Percentiles rank a stretch among this genome's conserved stretches.
Conservation (phyloP, 495 filamentous ascomycete species). For the Mycothermus thermophilus region DNA sequence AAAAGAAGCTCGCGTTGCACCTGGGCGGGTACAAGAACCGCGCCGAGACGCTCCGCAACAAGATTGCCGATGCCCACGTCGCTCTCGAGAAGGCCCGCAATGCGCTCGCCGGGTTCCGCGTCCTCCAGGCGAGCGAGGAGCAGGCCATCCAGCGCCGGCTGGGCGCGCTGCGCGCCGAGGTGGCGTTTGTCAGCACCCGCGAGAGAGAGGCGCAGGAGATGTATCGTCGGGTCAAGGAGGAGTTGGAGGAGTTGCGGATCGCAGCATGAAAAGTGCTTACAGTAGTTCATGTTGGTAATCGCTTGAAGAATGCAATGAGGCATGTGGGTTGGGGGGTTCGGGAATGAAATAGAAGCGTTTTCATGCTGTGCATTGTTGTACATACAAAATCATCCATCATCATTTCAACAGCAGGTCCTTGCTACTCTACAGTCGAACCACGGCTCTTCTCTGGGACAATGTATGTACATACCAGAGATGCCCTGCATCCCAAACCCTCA, state of each 20-base stretch:
- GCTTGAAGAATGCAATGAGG: no score
- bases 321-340: no score
- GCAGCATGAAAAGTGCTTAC: no score
- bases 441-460: no score
- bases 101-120: conserved; percentile 61
- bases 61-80: conserved; percentile 66
- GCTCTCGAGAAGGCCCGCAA: conserved; percentile 58
- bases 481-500: no score
- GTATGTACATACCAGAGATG: no score
- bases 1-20: conserved; percentile 83
- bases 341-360: no score
- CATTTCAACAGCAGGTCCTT: no score
- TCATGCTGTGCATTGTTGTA: no score
- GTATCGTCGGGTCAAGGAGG: conserved; percentile 61
- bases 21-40: conserved; percentile 86
- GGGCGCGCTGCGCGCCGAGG: conserved; percentile 67
- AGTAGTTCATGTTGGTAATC: no score
- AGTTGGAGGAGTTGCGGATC: conserved; percentile 49
- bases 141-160: conserved; percentile 58
- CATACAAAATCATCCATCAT: no score
- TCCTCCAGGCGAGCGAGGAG: conserved; percentile 63
- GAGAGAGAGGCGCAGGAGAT: conserved; percentile 85
- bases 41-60: conserved; percentile 62
- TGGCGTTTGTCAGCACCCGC: conserved; percentile 63
- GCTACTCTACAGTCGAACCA: no score